Conservation (phyloP, 2,329 filamentous ascomycete genomes). For the Aspergillus melleus region DNA sequence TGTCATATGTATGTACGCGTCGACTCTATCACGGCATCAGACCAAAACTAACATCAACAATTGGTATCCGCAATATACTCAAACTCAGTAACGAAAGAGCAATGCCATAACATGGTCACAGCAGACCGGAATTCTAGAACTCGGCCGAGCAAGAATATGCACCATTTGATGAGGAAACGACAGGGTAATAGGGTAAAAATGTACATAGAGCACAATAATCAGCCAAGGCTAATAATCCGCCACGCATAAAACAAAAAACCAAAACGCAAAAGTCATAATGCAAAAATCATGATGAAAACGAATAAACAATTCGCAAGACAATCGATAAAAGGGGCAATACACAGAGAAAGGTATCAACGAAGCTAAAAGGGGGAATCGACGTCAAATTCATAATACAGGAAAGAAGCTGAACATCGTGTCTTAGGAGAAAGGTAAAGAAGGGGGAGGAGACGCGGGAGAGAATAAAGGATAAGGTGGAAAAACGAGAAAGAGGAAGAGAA, state of each 20-base stretch:
- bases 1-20: background rate
- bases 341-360: slow-evolving; percentile 23
- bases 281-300: slow-evolving; percentile 2
- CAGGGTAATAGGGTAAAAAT: slow-evolving; percentile 6
- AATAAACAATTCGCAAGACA: slow-evolving; percentile 8
- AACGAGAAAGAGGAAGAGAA: slow-evolving; percentile 3
- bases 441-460: background rate
- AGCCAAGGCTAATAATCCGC: slow-evolving; percentile 12
- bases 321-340: slow-evolving; percentile 3
- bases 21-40: background rate
- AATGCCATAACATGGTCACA: too few species aligned
- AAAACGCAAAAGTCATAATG: slow-evolving; percentile 11
- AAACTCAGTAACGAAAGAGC: background rate
- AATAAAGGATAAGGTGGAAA: slow-evolving; percentile 3
- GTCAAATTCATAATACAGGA: slow-evolving; percentile 28
- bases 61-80: background rate
- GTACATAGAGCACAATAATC: slow-evolving; percentile 10
- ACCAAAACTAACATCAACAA: background rate
- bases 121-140: background rate
- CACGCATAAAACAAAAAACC: slow-evolving; percentile 1
- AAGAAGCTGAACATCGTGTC: slow-evolving; percentile 19
- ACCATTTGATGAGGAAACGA: background rate
- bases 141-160: background rate
- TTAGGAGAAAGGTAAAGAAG: slow-evolving; percentile 6
- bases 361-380: slow-evolving; percentile 22